Evolutionary conservation across 345 rosid species (phyloP), one percentile per base, ranked within the genome.

Genomic region (Anacardium occidentale): DNA sequence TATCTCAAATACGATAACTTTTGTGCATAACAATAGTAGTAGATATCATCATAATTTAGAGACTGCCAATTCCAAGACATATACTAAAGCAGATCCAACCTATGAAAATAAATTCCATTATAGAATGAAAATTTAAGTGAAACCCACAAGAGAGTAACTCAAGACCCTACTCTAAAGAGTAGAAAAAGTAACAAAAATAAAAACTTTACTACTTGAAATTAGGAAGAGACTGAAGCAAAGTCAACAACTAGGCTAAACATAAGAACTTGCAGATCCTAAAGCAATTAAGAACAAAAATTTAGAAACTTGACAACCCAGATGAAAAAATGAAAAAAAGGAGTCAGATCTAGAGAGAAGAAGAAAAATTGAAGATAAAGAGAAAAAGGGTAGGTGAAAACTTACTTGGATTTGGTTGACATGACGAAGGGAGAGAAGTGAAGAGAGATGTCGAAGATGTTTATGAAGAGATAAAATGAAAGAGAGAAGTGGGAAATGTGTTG

Each of bases 371-470:
- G 24, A 52, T 14, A 44, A 7, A 52, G 18, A 42, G 3, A 25
- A 42, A 55, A 20, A 74, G 44, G 60, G 17, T 44, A 26, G 60
- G 48, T 56, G 26, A 29, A 40, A 66, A 71, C 87, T 85, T 73
- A 90, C 92, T 81, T 86, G 85, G 88, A 74, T 84, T 88, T 88
- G 59, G 90, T 54, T 75, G 90, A 74, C 95, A 90, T 90, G 76
- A 59, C 69, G 59, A 68, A 26, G 75, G 66, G 29, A 29, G 32
- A 42, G 68, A 47, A 50, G 29, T 20, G 64, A 58, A 54, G 57
- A 13, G 13, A 70, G 40, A 29, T 29, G 3, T 29, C 17, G 20
- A 2, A 51, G 77, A 18, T 26, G 17, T n/a, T 15, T 34, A 20
- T 48, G n/a, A 50, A 60, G n/a, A 37, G 74, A 44, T 70, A 48